A percentile compares a stretch with the other conserved stretches of the same genome.
These are phyloP conservation scores for Ulmus americana DNA, from an alignment of 331 rosid species.

Conservation along the genomic window DNA sequence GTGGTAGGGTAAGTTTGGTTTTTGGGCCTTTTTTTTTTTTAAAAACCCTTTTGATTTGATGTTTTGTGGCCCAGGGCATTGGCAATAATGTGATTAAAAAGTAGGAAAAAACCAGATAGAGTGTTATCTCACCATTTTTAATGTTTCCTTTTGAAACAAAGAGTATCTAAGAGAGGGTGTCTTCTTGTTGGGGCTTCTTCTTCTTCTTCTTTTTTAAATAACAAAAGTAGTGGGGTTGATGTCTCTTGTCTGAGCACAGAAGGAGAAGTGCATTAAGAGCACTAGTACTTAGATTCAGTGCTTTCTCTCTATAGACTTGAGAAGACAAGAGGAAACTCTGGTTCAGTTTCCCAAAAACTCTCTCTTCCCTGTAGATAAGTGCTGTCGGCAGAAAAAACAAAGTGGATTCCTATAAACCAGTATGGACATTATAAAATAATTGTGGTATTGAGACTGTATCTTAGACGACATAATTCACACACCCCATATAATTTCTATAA, in stretches of 20 bases:
- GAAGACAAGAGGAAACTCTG: background rate
- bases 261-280: conserved; percentile 29
- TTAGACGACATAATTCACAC: too few relatives aligned
- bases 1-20: conserved; percentile 32
- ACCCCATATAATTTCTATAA: too few relatives aligned
- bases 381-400: background rate
- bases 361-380: background rate
- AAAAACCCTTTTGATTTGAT: conserved; percentile 39
- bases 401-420: background rate
- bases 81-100: conserved; percentile 36
- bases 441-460: too few relatives aligned
- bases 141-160: conserved; percentile 28
- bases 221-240: conserved; percentile 15
- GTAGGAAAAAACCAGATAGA: conserved; percentile 21
- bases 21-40: background rate
- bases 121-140: conserved; percentile 28
- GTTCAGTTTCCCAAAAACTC: background rate
- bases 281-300: conserved; percentile 22
- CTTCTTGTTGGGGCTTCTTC: conserved; percentile 42
- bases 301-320: background rate
- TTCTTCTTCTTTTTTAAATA: conserved; percentile 25
- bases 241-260: conserved; percentile 17
- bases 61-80: conserved; percentile 33
- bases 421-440: background rate
- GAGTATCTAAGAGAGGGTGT: conserved; percentile 34